phyloP scores from a whole-genome alignment of 2,329 filamentous ascomycete genomes.

The Fusarium ambrosium region DNA sequence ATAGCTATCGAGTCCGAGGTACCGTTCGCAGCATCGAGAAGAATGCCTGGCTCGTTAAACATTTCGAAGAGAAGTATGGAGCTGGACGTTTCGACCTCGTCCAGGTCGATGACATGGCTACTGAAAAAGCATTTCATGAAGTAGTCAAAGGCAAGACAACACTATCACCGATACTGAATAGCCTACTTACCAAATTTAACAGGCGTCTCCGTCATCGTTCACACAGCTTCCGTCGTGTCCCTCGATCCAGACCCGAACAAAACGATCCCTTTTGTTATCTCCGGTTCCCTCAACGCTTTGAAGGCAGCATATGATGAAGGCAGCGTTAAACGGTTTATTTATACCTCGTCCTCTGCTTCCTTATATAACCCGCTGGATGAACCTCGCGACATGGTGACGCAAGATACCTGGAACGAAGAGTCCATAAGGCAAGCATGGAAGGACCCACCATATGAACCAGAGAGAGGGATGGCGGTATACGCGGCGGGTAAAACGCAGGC shows the following conservation, averaged over 20 bases:
- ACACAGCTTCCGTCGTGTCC: conserved; percentile 54
- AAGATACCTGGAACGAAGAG: conserved; percentile 52
- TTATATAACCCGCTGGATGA: neutral
- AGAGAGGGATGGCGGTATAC: conserved; percentile 49
- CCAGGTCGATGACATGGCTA: conserved; percentile 51
- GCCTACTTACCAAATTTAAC: neutral
- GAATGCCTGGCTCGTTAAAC: conserved; percentile 46
- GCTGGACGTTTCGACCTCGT: conserved; percentile 50
- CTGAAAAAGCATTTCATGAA: conserved; percentile 41
- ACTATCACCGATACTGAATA: neutral
- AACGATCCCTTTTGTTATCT: conserved; percentile 54
- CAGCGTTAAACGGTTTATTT: conserved; percentile 56
- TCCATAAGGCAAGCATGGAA: conserved; percentile 51
- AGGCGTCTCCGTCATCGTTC: conserved; percentile 51
- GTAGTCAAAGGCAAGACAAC: conserved; percentile 40
- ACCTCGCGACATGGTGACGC: neutral
- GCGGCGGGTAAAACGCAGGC: conserved; percentile 52
- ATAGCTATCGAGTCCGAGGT: conserved; percentile 58
- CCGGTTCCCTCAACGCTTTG: conserved; percentile 48
- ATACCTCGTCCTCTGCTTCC: conserved; percentile 35
- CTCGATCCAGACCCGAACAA: conserved; percentile 54
- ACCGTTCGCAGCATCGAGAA: conserved; percentile 54
- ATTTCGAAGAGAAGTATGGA: conserved; percentile 50
- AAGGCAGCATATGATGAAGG: conserved; percentile 52
- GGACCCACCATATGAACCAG: conserved; percentile 49